Evolutionary conservation across 2,329 filamentous ascomycete species (phyloP).

Genomic region (Arthrocladium fulminans): DNA sequence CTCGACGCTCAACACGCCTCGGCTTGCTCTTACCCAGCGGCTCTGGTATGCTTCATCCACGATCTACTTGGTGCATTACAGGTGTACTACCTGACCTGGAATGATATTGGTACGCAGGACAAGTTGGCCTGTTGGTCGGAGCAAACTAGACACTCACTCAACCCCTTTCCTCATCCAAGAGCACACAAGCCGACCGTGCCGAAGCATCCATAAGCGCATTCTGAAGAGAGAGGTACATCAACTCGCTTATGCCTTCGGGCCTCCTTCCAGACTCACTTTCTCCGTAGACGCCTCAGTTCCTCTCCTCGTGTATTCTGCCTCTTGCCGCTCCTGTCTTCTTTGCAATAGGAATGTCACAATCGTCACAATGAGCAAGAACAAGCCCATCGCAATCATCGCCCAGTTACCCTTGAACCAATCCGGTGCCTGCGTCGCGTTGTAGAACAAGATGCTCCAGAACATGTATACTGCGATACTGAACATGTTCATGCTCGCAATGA

Average conservation of each 20-base stretch:
- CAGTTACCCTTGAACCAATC: constrained; percentile 11
- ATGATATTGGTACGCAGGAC: too few species aligned
- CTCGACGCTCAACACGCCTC: too few species aligned
- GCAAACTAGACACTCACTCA: too few species aligned
- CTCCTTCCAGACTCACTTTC: background rate
- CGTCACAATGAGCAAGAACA: constrained; percentile 7
- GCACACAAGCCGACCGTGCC: too few species aligned
- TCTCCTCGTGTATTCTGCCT: background rate
- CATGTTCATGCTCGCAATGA: constrained; percentile 19
- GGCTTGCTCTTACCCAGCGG: too few species aligned
- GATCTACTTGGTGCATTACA: too few species aligned
- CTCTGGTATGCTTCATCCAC: too few species aligned
- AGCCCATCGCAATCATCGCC: constrained; percentile 12
- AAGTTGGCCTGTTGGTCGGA: too few species aligned
- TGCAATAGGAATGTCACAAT: constrained; percentile 6
- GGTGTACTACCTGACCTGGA: too few species aligned
- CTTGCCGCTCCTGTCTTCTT: constrained; percentile 3
- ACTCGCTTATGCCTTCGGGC: background rate
- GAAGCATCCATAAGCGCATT: too few species aligned
- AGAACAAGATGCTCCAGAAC: constrained; percentile 21
- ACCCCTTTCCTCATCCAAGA: too few species aligned
- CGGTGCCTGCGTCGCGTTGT: constrained; percentile 16
- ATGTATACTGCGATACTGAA: constrained; percentile 17
- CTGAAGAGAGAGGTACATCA: background rate
- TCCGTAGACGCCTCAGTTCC: background rate